Conservation (phyloP, 2,329 filamentous ascomycete species). For the Fusarium oxysporum region DNA sequence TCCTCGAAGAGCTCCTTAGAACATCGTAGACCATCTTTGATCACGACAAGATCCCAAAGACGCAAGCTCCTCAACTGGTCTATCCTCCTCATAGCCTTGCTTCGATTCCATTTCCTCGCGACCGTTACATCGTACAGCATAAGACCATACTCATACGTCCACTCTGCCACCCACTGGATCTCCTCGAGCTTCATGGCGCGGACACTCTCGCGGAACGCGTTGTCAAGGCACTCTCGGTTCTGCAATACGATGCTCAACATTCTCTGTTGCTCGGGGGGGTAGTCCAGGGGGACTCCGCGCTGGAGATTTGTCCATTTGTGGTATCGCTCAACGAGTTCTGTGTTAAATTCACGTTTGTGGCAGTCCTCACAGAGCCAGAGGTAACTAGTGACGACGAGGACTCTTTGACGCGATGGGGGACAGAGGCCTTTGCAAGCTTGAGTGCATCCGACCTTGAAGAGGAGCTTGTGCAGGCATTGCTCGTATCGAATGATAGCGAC, state of each 20-base stretch:
- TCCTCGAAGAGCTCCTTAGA: constrained; percentile 20
- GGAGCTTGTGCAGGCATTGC: constrained; percentile 43
- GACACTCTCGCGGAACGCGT: not conserved
- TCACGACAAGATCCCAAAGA: constrained; percentile 41
- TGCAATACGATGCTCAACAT: not conserved
- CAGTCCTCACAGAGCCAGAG: constrained; percentile 48
- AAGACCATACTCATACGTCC: constrained; percentile 44
- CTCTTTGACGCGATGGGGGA: constrained; percentile 22
- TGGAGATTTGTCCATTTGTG: constrained; percentile 16
- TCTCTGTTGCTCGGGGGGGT: not conserved
- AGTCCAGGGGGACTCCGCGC: not conserved
- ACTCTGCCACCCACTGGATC: constrained; percentile 44
- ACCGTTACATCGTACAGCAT: constrained; percentile 37
- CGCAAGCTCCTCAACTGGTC: constrained; percentile 25
- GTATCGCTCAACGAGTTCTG: constrained; percentile 14
- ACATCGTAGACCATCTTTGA: constrained; percentile 32
- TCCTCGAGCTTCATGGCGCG: constrained; percentile 38
- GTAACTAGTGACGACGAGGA: constrained; percentile 39
- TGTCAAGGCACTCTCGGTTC: constrained; percentile 8
- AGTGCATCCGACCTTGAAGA: constrained; percentile 48
- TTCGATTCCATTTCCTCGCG: not conserved
- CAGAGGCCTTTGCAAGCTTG: constrained; percentile 42
- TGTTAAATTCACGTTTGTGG: constrained; percentile 7
- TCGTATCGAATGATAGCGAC: constrained; percentile 43
- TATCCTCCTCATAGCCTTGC: constrained; percentile 20